Conservation (phyloP, 1,139 yeast genomes). For the Geotrichum australiense region DNA sequence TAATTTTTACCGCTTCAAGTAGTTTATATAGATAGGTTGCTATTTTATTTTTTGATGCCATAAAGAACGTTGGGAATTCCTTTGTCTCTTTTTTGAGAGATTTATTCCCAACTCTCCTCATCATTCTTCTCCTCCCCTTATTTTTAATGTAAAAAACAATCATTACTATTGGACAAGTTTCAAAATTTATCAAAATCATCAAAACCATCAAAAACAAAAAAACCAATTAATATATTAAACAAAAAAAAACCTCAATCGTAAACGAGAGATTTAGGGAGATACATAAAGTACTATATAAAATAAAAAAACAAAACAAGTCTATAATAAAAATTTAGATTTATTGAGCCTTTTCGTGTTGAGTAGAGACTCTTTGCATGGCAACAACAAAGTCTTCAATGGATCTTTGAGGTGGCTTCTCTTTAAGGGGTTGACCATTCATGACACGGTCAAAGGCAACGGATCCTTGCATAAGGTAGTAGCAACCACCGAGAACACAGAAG, state of each 20-base stretch:
- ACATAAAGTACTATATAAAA: too few species aligned
- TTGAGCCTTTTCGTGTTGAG: constrained; percentile 77
- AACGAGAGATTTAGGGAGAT: constrained; percentile 10
- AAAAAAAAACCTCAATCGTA: constrained; percentile 8
- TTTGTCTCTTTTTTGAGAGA: too few species aligned
- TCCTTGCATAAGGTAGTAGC: constrained; percentile 65
- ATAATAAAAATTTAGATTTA: constrained; percentile 17
- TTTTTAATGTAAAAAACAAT: too few species aligned
- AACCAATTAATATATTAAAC: background rate
- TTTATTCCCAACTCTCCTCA: too few species aligned
- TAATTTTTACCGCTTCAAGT: too few species aligned
- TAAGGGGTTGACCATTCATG: constrained; percentile 82
- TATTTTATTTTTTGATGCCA: too few species aligned
- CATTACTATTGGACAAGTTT: background rate
- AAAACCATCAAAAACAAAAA: constrained; percentile 3
- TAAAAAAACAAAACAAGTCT: background rate
- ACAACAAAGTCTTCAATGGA: constrained; percentile 91
- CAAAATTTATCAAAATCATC: background rate
- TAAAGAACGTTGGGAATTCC: too few species aligned
- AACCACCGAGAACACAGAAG: constrained; percentile 64
- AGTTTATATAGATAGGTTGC: too few species aligned
- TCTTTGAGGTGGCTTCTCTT: constrained; percentile 63
- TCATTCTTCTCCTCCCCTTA: too few species aligned
- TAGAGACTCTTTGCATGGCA: constrained; percentile 96
- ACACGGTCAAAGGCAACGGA: constrained; percentile 84